These are phyloP conservation scores for Huiozyma naganishii DNA, from an alignment of 805 yeast species.

Conservation along the genomic window DNA sequence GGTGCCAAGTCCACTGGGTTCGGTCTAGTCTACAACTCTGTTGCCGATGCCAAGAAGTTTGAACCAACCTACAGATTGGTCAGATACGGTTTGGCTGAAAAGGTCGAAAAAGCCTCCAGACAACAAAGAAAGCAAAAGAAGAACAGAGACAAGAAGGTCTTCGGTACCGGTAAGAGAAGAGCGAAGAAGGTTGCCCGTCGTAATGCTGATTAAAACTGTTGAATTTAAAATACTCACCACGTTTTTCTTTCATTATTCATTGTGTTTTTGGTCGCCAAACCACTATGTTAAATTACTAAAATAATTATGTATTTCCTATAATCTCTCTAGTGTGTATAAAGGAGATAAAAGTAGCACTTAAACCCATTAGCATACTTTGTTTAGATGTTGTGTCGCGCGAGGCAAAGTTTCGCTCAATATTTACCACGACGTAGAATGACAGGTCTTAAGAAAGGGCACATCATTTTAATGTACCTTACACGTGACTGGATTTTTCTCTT, in stretches of 20 bases:
- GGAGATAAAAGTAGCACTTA: not conserved
- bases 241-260: slow-evolving; percentile 1
- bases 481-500: no score
- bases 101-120: slow-evolving; percentile 96
- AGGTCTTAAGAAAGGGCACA: no score
- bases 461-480: no score
- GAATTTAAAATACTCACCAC: not conserved
- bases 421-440: not conserved
- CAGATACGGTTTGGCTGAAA: slow-evolving; percentile 94
- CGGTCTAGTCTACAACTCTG: slow-evolving; percentile 97
- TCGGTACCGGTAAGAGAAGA: slow-evolving; percentile 94
- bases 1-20: slow-evolving; percentile 99
- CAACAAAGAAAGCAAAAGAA: slow-evolving; percentile 99
- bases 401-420: not conserved
- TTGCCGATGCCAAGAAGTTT: slow-evolving; percentile 94
- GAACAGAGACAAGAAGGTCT: slow-evolving; percentile 98
- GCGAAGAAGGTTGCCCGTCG: slow-evolving; percentile 89
- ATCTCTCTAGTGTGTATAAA: not conserved
- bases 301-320: not conserved
- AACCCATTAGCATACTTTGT: not conserved
- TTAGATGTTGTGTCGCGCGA: no score
- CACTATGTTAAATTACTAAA: slow-evolving; percentile 1
- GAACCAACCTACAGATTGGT: slow-evolving; percentile 99
- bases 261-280: not conserved
- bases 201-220: slow-evolving; percentile 57